phyloP scores from a whole-genome alignment of 208 protist species.

The Trypanosomatidae sp. region DNA sequence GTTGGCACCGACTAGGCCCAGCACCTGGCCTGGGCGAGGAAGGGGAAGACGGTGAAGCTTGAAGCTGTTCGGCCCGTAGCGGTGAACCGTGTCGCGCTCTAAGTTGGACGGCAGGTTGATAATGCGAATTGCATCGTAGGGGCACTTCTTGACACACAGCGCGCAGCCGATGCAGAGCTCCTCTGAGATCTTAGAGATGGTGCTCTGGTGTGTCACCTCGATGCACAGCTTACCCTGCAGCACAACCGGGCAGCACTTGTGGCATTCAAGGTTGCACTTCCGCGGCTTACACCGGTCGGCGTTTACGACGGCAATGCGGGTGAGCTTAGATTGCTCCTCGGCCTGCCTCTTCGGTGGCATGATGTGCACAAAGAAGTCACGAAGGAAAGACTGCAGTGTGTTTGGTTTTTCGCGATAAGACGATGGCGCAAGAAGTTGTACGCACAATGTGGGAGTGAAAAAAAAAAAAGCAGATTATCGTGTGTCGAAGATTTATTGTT shows the following conservation, averaged over 20 bases:
- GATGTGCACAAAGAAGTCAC: too few relatives aligned
- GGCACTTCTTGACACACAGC: constrained; percentile 99
- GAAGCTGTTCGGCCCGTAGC: constrained; percentile 99
- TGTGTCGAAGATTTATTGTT: too few relatives aligned
- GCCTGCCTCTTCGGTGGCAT: constrained; percentile 78
- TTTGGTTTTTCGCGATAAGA: too few relatives aligned
- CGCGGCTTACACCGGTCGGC: constrained; percentile 99
- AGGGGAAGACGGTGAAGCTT: constrained; percentile 99
- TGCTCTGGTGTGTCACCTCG: constrained; percentile 95
- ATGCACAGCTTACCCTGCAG: constrained; percentile 99
- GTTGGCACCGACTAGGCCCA: constrained; percentile 99
- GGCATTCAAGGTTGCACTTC: constrained; percentile 99
- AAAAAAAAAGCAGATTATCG: too few relatives aligned
- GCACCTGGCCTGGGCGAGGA: constrained; percentile 98
- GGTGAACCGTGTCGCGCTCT: constrained; percentile 97
- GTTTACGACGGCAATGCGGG: constrained; percentile 99
- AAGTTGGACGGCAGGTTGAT: constrained; percentile 99
- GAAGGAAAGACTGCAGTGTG: too few relatives aligned
- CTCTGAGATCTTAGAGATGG: constrained; percentile 98
- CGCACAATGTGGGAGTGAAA: too few relatives aligned
- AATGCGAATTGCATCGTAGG: constrained; percentile 99
- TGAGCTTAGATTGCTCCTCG: constrained; percentile 94
- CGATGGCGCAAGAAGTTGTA: too few relatives aligned
- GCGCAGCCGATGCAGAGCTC: constrained; percentile 99
- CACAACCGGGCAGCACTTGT: constrained; percentile 98